Conservation (phyloP, 352 stramenopile genomes). For the Aphanomyces cochlioides region DNA sequence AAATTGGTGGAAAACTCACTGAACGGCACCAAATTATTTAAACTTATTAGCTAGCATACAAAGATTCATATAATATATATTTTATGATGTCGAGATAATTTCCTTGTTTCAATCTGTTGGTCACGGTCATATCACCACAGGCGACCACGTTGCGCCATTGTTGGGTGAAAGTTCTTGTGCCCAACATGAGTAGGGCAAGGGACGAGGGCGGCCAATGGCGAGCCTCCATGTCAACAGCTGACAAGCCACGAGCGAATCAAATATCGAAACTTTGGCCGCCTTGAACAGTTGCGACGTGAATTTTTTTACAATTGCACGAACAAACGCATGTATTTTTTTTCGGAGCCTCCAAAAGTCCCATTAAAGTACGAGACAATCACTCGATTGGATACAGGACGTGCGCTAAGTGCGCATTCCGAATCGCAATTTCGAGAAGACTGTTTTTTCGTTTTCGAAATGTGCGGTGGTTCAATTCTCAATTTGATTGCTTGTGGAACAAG, state of each 20-base stretch:
- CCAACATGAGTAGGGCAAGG: not conserved
- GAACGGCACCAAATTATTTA: no score
- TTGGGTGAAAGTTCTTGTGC: constrained; percentile 19
- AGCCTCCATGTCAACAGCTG: constrained; percentile 12
- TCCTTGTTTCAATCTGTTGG: no score
- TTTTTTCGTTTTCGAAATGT: constrained; percentile 13
- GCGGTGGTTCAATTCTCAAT: constrained; percentile 26
- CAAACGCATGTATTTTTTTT: constrained; percentile 15
- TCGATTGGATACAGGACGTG: constrained; percentile 1
- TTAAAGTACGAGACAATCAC: not conserved
- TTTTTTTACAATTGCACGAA: not conserved
- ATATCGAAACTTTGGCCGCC: constrained; percentile 7
- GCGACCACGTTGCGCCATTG: not conserved
- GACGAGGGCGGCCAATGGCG: not conserved
- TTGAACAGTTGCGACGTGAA: constrained; percentile 3
- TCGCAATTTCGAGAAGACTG: constrained; percentile 17
- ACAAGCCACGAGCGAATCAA: not conserved
- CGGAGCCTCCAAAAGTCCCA: not conserved
- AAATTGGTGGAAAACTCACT: no score
- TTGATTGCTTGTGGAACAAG: constrained; percentile 10
- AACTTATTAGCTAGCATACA: no score
- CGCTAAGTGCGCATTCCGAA: not conserved
- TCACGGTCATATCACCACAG: not conserved
- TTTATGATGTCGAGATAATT: no score
- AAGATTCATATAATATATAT: no score